Base-by-base conservation (phyloP, 371 early-diverging fungal species). In the Furculomyces boomerangus region DNA sequence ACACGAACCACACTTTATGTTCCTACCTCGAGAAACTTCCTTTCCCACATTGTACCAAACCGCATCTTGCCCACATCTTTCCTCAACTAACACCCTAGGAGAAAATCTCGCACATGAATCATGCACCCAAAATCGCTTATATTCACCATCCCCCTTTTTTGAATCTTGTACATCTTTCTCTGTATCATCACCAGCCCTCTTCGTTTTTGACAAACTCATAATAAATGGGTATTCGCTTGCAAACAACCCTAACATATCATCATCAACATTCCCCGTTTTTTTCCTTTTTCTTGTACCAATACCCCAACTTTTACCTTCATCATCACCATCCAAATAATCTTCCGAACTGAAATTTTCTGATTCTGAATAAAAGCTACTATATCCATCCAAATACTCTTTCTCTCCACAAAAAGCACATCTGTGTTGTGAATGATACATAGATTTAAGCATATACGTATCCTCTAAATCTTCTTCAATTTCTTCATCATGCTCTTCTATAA, bases 11-110 rank as follows among this genome's bases (percentile, higher is more conserved):
- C 92, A 90, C 63, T 51, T 51, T 71, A 84, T 80, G 2, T 78
- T 79, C 30, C 89, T 75, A 0, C 82, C 85, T 16, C 89, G 72
- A 14, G 76, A 62, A 56, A 89, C 67, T 1, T 91, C 90, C 16
- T 73, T 66, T 0, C 81, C 73, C 0, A 93, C 86, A 66, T 93
- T 93, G 58, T 80, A 90, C 90, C 90, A 90, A 54, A 73, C 71
- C 2, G 79, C 78, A 46, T 75, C 71, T 7, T 8, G 2, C 8
- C 35, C 35, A 5, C 3, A 20, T 3, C 31, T 37, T 13, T 71
- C 72, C 1, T 78, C 75, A 41, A 77, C 76, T 29, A 81, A 74
- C 1, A 90, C 90, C 62, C 89, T 88, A 7, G 90, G 90, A 0
- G 90, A 83, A 62, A 76, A 86, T 25, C 78, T 63, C 1, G 91